phyloP scores from a whole-genome alignment of 1,284 basidiomycete genomes.

The Trichosporon coremiiforme region DNA sequence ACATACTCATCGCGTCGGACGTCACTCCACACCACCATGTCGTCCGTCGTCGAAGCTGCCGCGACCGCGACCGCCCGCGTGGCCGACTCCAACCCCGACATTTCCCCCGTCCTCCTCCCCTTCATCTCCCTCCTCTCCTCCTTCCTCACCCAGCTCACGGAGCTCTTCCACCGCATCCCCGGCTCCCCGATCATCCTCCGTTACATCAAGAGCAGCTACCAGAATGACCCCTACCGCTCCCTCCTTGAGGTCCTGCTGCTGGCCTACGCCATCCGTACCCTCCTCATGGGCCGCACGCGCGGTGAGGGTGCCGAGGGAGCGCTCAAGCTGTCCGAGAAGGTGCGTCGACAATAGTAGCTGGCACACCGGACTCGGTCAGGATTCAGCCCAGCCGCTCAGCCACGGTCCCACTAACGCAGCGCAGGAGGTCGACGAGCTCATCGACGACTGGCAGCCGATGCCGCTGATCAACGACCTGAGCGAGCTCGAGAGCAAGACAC shows the following conservation, averaged over 20 bases:
- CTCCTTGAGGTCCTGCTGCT: slow-evolving; percentile 87
- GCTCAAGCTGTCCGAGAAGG: slow-evolving; percentile 87
- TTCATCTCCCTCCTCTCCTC: slow-evolving; percentile 44
- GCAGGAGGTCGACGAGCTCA: slow-evolving; percentile 94
- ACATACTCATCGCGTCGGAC: slow-evolving; percentile 10
- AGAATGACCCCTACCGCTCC: slow-evolving; percentile 87
- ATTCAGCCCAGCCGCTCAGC: background rate
- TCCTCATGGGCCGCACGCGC: slow-evolving; percentile 84
- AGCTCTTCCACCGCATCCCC: slow-evolving; percentile 63
- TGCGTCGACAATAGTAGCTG: slow-evolving; percentile 50
- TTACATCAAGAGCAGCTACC: slow-evolving; percentile 80
- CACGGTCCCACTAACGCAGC: slow-evolving; percentile 20
- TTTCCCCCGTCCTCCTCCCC: slow-evolving; percentile 49
- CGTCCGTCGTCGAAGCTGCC: slow-evolving; percentile 8
- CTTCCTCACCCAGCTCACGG: slow-evolving; percentile 35
- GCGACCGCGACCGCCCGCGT: slow-evolving; percentile 21
- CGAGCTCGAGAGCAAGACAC: slow-evolving; percentile 67
- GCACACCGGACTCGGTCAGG: slow-evolving; percentile 12
- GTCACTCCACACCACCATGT: background rate
- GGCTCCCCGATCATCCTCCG: slow-evolving; percentile 87
- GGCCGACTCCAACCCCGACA: slow-evolving; percentile 34
- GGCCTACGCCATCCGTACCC: slow-evolving; percentile 83
- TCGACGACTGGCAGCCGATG: slow-evolving; percentile 92
- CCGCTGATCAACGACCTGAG: slow-evolving; percentile 67
- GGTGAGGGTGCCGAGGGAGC: slow-evolving; percentile 70